Evolutionary conservation across 1,139 yeast genomes (phyloP).

Genomic region (Wickerhamomyces sp.): DNA sequence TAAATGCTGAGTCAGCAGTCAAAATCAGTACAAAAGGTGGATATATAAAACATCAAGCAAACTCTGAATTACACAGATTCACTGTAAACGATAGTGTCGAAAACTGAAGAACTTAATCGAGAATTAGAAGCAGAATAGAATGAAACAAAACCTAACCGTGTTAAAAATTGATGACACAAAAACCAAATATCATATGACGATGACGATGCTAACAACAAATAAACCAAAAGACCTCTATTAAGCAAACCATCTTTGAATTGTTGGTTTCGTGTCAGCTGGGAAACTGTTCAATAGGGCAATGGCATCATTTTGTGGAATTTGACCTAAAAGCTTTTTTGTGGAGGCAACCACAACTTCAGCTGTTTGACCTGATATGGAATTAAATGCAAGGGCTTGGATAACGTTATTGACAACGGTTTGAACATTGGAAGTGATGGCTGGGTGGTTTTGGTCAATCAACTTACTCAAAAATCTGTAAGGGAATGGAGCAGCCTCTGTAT

Average conservation of each 20-base stretch:
- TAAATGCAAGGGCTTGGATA: conserved; percentile 69
- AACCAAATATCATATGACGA: too few species aligned
- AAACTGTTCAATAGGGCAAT: conserved; percentile 58
- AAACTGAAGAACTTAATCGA: too few species aligned
- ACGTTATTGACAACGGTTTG: conserved; percentile 70
- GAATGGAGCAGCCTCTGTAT: conserved; percentile 87
- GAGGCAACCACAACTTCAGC: conserved; percentile 62
- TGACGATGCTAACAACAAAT: too few species aligned
- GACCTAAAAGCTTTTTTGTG: conserved; percentile 42
- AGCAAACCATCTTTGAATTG: conserved; percentile 59
- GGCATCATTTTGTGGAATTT: conserved; percentile 57
- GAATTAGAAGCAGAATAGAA: too few species aligned
- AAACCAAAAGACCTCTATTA: too few species aligned
- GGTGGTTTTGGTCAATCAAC: conserved; percentile 66
- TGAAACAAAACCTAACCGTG: too few species aligned
- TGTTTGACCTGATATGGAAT: conserved; percentile 62
- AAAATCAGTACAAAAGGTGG: too few species aligned
- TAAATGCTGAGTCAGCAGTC: too few species aligned
- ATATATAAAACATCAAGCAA: too few species aligned
- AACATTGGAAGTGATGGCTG: conserved; percentile 49
- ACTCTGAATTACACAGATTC: too few species aligned
- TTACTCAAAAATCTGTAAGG: conserved; percentile 74
- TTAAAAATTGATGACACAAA: too few species aligned
- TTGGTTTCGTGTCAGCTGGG: conserved; percentile 56
- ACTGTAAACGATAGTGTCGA: too few species aligned